phyloP scores from a whole-genome alignment of 768 basidiomycete genomes.

The Rhizopogon roseolus region DNA sequence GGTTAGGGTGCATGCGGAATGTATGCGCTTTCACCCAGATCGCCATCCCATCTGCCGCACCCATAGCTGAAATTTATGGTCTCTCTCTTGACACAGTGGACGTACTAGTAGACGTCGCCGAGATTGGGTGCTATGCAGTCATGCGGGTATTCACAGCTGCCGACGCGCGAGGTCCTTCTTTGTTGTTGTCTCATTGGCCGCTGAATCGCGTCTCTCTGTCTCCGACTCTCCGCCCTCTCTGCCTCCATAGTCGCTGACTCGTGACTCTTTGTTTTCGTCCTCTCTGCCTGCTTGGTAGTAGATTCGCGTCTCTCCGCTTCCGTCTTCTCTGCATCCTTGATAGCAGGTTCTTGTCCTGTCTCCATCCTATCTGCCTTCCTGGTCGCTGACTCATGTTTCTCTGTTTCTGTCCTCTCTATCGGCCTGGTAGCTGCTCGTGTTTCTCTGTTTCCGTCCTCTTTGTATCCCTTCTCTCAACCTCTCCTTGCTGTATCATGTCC shows the following conservation, averaged over 20 bases:
- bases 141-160: not conserved
- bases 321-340: not conserved
- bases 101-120: not conserved
- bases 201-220: not conserved
- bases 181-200: not conserved
- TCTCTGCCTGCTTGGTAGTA: not conserved
- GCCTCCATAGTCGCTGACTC: not conserved
- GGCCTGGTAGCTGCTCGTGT: too few species aligned
- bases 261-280: not conserved
- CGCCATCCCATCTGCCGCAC: constrained; percentile 1
- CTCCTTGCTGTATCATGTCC: too few species aligned
- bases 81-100: not conserved
- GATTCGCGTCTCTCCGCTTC: not conserved
- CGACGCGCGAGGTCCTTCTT: not conserved
- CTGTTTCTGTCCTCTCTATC: not conserved
- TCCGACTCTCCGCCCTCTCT: not conserved
- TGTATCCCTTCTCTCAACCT: not conserved
- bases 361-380: too few species aligned
- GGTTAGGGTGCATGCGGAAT: not conserved
- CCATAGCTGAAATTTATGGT: not conserved
- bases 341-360: not conserved
- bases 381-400: too few species aligned
- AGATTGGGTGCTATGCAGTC: not conserved
- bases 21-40: constrained; percentile 2
- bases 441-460: not conserved